A percentile compares a stretch with the other conserved stretches of the same genome.
phyloP scores from a whole-genome alignment of 768 basidiomycete genomes.

The Podaxis sp. region DNA sequence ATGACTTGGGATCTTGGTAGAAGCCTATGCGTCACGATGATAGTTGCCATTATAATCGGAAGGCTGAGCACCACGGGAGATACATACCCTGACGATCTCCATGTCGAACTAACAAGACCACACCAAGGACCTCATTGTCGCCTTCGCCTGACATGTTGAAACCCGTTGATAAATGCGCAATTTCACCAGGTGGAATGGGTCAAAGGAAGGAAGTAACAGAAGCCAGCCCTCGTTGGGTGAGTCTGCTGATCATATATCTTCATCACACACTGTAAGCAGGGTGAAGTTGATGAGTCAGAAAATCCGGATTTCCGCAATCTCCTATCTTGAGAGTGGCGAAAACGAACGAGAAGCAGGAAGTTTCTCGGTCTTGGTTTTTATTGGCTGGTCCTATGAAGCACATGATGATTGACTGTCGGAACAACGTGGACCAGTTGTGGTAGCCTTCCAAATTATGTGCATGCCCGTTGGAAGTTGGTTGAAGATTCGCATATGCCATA shows the following conservation, averaged over 20 bases:
- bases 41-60: not conserved
- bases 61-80: not conserved
- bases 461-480: too few relatives aligned
- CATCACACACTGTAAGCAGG: not conserved
- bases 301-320: not conserved
- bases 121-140: slow-evolving; percentile 46
- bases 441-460: too few relatives aligned
- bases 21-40: slow-evolving; percentile 40
- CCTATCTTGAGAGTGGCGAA: not conserved
- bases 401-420: not conserved
- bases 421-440: not conserved
- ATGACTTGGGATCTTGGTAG: slow-evolving; percentile 60
- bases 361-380: not conserved
- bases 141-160: not conserved
- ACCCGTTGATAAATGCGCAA: not conserved
- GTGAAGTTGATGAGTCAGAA: slow-evolving; percentile 1
- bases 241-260: not conserved
- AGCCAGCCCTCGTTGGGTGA: not conserved
- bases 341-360: not conserved
- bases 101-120: slow-evolving; percentile 55
- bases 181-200: not conserved
- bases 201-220: not conserved
- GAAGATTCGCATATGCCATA: too few relatives aligned
- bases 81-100: slow-evolving; percentile 51
- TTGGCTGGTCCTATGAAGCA: not conserved